Conservation (phyloP, 2,329 filamentous ascomycete genomes). For the Penicillium corylophilum region DNA sequence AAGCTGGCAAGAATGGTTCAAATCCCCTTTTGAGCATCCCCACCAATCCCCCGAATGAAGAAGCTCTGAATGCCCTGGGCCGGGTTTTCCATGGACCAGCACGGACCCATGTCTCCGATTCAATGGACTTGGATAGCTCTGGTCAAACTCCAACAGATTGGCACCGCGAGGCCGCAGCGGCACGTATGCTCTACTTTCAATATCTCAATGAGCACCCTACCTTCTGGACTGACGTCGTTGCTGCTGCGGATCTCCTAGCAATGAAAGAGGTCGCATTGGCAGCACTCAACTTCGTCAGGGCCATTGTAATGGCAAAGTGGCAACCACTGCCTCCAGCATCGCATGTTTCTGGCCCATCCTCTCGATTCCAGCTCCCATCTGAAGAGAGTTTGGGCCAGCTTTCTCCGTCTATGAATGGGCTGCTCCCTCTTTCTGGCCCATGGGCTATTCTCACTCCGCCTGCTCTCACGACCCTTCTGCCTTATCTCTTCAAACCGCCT, state of each 20-base stretch:
- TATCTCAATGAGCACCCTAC: slow-evolving; percentile 53
- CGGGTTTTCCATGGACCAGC: slow-evolving; percentile 56
- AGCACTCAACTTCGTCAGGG: slow-evolving; percentile 52
- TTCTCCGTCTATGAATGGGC: slow-evolving; percentile 34
- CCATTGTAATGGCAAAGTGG: slow-evolving; percentile 58
- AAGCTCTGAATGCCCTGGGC: slow-evolving; percentile 56
- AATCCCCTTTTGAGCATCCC: slow-evolving; percentile 53
- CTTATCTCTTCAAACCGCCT: slow-evolving; percentile 58
- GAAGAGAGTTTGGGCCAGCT: slow-evolving; percentile 40
- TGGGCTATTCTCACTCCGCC: slow-evolving; percentile 54
- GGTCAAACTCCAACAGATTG: slow-evolving; percentile 40
- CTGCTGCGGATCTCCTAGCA: slow-evolving; percentile 56
- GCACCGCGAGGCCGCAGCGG: slow-evolving; percentile 51
- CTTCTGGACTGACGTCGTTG: slow-evolving; percentile 54
- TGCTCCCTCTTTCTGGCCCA: slow-evolving; percentile 46
- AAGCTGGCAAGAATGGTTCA: slow-evolving; percentile 38
- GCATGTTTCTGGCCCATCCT: slow-evolving; percentile 16
- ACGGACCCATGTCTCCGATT: slow-evolving; percentile 22
- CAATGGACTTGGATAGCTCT: slow-evolving; percentile 33
- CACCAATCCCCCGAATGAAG: slow-evolving; percentile 52
- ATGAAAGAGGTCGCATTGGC: slow-evolving; percentile 58
- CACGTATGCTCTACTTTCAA: slow-evolving; percentile 55
- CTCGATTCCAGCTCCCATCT: slow-evolving; percentile 40
- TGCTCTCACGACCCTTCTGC: slow-evolving; percentile 52
- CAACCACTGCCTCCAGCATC: slow-evolving; percentile 37